Evolutionary conservation across 495 filamentous ascomycete genomes (phyloP).

Genomic region (Peziza echinospora): DNA sequence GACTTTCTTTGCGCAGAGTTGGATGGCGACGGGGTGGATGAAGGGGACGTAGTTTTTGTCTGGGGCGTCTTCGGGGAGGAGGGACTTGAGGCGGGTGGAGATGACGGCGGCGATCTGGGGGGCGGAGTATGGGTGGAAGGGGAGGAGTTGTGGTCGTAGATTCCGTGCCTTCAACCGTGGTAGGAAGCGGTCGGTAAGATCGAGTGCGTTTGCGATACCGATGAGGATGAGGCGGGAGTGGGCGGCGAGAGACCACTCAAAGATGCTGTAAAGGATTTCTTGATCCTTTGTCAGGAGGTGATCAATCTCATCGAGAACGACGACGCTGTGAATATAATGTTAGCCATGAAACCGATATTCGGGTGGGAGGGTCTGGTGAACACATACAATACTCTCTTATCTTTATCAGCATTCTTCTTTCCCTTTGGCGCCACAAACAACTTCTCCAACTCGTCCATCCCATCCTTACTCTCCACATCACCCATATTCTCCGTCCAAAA

Average conservation of each 20-base stretch:
- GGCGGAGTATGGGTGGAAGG: slow-evolving; percentile 82
- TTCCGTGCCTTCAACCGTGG: slow-evolving; percentile 83
- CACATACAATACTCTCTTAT: slow-evolving; percentile 29
- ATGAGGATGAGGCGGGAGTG: slow-evolving; percentile 62
- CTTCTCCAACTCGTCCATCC: slow-evolving; percentile 95
- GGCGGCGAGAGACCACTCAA: slow-evolving; percentile 72
- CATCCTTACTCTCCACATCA: slow-evolving; percentile 70
- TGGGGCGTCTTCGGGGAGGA: slow-evolving; percentile 29
- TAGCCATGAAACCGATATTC: too few relatives aligned
- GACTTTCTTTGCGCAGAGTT: slow-evolving; percentile 83
- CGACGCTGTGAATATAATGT: slow-evolving; percentile 37
- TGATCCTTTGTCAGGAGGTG: slow-evolving; percentile 70
- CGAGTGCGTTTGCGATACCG: slow-evolving; percentile 90
- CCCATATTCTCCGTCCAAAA: slow-evolving; percentile 28
- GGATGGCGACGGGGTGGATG: slow-evolving; percentile 77
- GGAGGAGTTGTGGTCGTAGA: slow-evolving; percentile 68
- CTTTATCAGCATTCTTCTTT: slow-evolving; percentile 62
- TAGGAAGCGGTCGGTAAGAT: slow-evolving; percentile 85
- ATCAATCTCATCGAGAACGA: slow-evolving; percentile 87
- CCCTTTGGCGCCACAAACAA: slow-evolving; percentile 80
- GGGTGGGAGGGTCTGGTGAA: too few relatives aligned
- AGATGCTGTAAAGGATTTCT: slow-evolving; percentile 69
- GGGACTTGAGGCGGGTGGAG: slow-evolving; percentile 52
- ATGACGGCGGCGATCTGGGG: slow-evolving; percentile 76
- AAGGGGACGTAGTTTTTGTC: slow-evolving; percentile 50